These are phyloP conservation scores for Sporothrix protearum DNA, from an alignment of 2,329 filamentous ascomycete species.

Conservation along the genomic window DNA sequence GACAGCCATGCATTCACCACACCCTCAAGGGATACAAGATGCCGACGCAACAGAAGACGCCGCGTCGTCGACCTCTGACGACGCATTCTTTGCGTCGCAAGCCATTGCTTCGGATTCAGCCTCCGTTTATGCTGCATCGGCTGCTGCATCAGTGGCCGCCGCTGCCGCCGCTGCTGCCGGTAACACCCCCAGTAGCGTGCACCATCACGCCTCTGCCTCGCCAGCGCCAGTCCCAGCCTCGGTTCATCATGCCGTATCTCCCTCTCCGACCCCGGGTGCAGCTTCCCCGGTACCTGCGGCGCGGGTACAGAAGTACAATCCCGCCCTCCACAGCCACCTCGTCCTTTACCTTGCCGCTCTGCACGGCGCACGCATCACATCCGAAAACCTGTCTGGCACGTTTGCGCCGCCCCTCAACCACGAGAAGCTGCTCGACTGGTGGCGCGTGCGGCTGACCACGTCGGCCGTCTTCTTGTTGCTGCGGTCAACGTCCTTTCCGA, in stretches of 20 bases:
- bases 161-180: neutral
- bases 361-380: conserved; percentile 57
- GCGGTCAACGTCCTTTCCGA: conserved; percentile 31
- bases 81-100: neutral
- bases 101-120: neutral
- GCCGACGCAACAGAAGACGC: neutral
- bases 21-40: neutral
- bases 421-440: conserved; percentile 55
- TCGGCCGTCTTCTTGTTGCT: conserved; percentile 53
- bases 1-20: neutral
- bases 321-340: conserved; percentile 48
- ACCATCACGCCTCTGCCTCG: neutral
- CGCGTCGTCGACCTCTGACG: neutral
- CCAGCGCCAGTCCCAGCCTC: neutral
- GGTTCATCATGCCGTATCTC: too few species aligned
- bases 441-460: conserved; percentile 52
- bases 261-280: neutral
- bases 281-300: neutral
- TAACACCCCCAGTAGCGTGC: neutral
- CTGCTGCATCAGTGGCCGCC: neutral
- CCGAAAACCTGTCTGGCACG: conserved; percentile 54
- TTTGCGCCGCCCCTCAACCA: conserved; percentile 59
- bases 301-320: conserved; percentile 39
- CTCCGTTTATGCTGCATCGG: neutral
- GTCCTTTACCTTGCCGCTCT: conserved; percentile 56